Percentiles rank a stretch among this genome's conserved stretches.
These are phyloP conservation scores for Hemerocallis citrina DNA, from an alignment of 106 monocot genomes.

Conservation along the genomic window DNA sequence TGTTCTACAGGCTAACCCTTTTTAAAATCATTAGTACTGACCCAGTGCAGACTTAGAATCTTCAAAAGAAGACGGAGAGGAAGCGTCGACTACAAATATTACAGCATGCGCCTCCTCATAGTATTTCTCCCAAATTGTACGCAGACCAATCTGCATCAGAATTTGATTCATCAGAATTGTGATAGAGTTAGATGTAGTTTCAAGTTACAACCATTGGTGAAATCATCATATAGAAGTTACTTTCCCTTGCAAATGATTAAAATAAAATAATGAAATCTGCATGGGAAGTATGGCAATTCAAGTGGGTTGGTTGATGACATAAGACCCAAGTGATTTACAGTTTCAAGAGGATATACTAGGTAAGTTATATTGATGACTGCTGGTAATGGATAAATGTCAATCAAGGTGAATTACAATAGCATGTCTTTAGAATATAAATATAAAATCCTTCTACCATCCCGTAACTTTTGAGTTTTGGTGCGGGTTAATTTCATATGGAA, in stretches of 20 bases:
- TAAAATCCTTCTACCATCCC: too few species aligned
- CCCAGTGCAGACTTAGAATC: conserved; percentile 83
- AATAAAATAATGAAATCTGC: neutral
- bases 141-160: conserved; percentile 60
- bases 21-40: conserved; percentile 29
- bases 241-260: neutral
- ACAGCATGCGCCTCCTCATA: conserved; percentile 93
- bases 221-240: too few species aligned
- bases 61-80: conserved; percentile 69
- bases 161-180: conserved; percentile 1
- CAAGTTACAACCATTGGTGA: too few species aligned
- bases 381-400: too few species aligned
- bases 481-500: too few species aligned
- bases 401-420: too few species aligned
- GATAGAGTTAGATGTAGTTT: too few species aligned
- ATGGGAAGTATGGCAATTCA: neutral
- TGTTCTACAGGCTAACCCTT: neutral
- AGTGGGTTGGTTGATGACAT: neutral
- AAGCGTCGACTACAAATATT: conserved; percentile 79
- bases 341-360: neutral
- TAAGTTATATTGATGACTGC: too few species aligned
- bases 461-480: too few species aligned
- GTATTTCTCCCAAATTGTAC: conserved; percentile 94
- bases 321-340: neutral
- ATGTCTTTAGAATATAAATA: too few species aligned